Evolutionary conservation across 768 basidiomycete genomes (phyloP).

Genomic region (Naematelia aurantialba): DNA sequence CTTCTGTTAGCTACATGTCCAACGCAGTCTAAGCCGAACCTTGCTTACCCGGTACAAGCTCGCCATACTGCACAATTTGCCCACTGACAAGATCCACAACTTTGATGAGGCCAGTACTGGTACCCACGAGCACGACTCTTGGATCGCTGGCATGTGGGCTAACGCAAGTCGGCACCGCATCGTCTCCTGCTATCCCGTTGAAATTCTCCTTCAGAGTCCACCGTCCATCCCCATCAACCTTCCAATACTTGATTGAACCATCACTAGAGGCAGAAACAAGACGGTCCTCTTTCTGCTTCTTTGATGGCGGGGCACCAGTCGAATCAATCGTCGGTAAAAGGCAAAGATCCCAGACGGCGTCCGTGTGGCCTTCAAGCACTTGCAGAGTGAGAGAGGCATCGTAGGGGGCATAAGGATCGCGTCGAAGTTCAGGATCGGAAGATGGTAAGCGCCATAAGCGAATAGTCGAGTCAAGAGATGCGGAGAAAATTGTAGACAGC

Average conservation of each 20-base stretch:
- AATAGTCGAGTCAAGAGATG: constrained; percentile 88
- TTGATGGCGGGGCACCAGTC: constrained; percentile 53
- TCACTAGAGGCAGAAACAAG: constrained; percentile 89
- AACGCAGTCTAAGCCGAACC: background rate
- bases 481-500: constrained; percentile 77
- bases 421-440: constrained; percentile 52
- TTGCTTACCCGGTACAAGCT: background rate
- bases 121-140: constrained; percentile 85
- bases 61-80: constrained; percentile 3
- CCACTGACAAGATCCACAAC: constrained; percentile 67
- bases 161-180: constrained; percentile 66
- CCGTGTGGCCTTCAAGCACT: constrained; percentile 84
- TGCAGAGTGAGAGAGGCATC: constrained; percentile 73
- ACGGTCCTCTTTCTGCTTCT: constrained; percentile 56
- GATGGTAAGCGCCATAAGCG: constrained; percentile 82
- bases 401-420: constrained; percentile 87
- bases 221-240: constrained; percentile 61
- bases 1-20: constrained; percentile 1
- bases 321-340: constrained; percentile 57
- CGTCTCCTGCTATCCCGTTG: constrained; percentile 54
- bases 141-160: constrained; percentile 74
- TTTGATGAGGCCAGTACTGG: constrained; percentile 81
- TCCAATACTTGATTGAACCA: constrained; percentile 90
- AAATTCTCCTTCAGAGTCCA: constrained; percentile 44
- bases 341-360: constrained; percentile 93